Percentiles rank a stretch among this genome's conserved stretches.
phyloP scores from a whole-genome alignment of 306 rosid genomes.

The Gillenia trifoliata region DNA sequence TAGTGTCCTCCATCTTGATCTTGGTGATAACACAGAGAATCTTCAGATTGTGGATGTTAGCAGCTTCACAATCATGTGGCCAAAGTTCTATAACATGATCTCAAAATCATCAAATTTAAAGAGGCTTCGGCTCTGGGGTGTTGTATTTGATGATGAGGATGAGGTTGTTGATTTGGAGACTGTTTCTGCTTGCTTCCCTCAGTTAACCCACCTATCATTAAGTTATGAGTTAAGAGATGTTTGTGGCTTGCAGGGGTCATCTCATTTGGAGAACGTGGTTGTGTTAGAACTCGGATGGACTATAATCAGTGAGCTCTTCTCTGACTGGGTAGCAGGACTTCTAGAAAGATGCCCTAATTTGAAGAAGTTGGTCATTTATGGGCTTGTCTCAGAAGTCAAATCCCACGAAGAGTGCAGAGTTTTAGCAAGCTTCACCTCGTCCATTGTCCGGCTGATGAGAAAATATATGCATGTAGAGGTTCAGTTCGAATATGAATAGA shows the following conservation, averaged over 20 bases:
- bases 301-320: conserved; percentile 58
- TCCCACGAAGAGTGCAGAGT: conserved; percentile 54
- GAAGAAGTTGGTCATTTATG: conserved; percentile 56
- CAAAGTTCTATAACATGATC: conserved; percentile 67
- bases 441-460: conserved; percentile 61
- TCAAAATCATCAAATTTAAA: conserved; percentile 53
- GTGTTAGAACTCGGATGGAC: conserved; percentile 89
- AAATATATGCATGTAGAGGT: conserved; percentile 49
- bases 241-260: conserved; percentile 61
- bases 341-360: conserved; percentile 69
- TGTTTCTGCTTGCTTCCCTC: conserved; percentile 57
- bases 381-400: conserved; percentile 60
- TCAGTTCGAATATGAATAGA: conserved; percentile 56
- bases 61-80: conserved; percentile 71
- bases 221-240: conserved; percentile 61
- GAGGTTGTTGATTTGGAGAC: conserved; percentile 66
- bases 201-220: conserved; percentile 47
- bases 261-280: conserved; percentile 53
- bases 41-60: conserved; percentile 71
- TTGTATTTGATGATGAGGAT: conserved; percentile 59
- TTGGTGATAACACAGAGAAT: conserved; percentile 65
- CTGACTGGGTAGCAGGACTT: conserved; percentile 68
- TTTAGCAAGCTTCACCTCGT: conserved; percentile 54
- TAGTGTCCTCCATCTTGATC: conserved; percentile 58
- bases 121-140: conserved; percentile 66